Conservation (phyloP, 2,329 filamentous ascomycete species). For the Arthrinium puccinioides region DNA sequence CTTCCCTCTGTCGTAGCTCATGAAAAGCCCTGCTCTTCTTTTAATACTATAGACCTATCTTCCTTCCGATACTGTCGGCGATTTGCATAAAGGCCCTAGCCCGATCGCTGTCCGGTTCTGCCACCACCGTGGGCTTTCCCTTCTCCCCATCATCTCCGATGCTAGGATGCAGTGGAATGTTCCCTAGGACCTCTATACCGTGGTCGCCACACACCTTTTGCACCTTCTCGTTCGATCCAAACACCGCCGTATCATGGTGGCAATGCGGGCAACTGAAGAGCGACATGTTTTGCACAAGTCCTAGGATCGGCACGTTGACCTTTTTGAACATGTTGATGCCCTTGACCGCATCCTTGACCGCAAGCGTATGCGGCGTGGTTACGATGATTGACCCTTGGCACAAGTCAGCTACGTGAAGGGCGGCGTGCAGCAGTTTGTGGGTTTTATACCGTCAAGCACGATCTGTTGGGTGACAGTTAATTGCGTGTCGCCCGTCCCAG, state of each 20-base stretch:
- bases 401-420: no score
- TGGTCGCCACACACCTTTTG: conserved; percentile 62
- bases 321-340: conserved; percentile 91
- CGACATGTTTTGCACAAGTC: conserved; percentile 89
- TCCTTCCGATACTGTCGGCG: conserved; percentile 46
- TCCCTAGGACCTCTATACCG: conserved; percentile 72
- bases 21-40: no score
- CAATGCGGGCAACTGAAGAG: conserved; percentile 78
- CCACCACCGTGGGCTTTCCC: conserved; percentile 84
- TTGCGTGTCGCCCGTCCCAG: conserved; percentile 92
- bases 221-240: conserved; percentile 61
- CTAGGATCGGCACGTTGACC: conserved; percentile 72
- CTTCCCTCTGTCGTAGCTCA: no score
- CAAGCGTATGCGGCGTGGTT: conserved; percentile 88
- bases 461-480: conserved; percentile 95
- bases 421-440: no score
- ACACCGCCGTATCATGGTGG: conserved; percentile 65
- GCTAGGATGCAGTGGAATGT: conserved; percentile 78
- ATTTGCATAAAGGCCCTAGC: conserved; percentile 66
- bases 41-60: conserved; percentile 30
- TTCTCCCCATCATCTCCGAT: conserved; percentile 84
- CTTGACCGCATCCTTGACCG: conserved; percentile 84
- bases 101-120: conserved; percentile 70
- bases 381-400: conserved; percentile 82
- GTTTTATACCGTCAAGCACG: conserved; percentile 73